phyloP scores from a whole-genome alignment of 2,329 filamentous ascomycete genomes.

The Aspergillus aculeatinus region DNA sequence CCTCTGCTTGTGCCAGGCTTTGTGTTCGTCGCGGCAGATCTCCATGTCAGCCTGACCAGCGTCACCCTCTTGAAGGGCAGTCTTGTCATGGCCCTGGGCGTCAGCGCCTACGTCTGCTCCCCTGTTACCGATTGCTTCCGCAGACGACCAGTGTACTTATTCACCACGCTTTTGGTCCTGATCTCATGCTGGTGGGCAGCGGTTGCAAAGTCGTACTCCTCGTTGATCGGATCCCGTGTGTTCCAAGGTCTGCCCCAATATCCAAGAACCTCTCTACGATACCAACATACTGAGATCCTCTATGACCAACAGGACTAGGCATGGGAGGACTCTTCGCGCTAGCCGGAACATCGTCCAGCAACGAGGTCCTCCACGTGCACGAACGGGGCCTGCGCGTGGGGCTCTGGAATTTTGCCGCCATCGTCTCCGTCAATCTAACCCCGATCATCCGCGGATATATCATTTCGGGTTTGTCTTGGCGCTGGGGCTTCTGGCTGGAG shows the following conservation, averaged over 20 bases:
- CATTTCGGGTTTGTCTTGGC: neutral
- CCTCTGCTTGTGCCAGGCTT: neutral
- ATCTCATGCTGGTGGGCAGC: neutral
- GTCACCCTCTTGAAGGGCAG: neutral
- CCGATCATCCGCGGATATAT: constrained; percentile 5
- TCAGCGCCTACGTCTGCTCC: neutral
- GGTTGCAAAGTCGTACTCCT: neutral
- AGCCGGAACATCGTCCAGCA: neutral
- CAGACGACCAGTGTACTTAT: neutral
- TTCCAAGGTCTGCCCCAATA: neutral
- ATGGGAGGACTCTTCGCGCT: neutral
- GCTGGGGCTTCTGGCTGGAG: neutral
- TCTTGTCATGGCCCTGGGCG: neutral
- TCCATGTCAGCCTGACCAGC: neutral
- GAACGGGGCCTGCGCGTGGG: constrained; percentile 2
- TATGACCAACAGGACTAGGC: too few relatives aligned
- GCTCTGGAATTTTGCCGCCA: constrained; percentile 3
- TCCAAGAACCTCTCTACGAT: too few relatives aligned
- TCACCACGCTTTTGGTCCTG: neutral
- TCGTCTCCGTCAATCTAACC: constrained; percentile 2
- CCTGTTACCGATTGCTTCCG: neutral
- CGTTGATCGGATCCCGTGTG: neutral
- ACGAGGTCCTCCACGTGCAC: constrained; percentile 3
- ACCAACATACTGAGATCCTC: too few relatives aligned
- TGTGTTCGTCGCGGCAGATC: neutral